Base-by-base conservation (phyloP, 257 asterid genomes). In the Plectranthus barbatus region DNA sequence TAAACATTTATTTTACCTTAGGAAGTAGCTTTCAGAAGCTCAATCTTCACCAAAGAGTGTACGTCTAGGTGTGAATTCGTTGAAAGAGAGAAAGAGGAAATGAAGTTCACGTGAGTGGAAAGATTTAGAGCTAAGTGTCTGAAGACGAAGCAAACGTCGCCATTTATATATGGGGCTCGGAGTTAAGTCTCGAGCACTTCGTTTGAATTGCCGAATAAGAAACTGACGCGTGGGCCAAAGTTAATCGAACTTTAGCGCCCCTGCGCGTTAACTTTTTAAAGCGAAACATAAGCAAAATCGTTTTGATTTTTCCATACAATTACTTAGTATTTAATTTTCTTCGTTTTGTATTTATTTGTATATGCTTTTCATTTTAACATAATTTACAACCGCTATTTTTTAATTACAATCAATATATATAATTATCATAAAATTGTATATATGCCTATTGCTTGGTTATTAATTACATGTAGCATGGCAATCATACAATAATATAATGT, bases 61-160 rank as follows among this genome's bases (percentile, higher is more conserved):
- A n/a, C 21, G 19, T 39, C 7, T 67, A 18, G 3, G 63, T 42
- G 47, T 4, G 34, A 31, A 34, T 54, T 3, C 2, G 46, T 9
- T n/a, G n/a, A n/a, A n/a, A 44, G 10, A 60, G 50, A 37, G 20
- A 41, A 66, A 68, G 50, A 29, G 7, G 77, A 75, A 50, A 4
- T 24, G 80, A 68, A 64, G 23, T 64, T 81, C 80, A 50, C 56
- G 66, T 15, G 76, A 72, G 78, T 46, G 47, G 14, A 14, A 24
- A 19, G 59, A 40, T 42, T 0, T 7, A 1, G 56, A 48, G 52
- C 45, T 49, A n/a, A 12, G 29, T 51, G 57, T 20, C 68, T 20
- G 77, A 14, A 57, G 64, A 56, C 0, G 72, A 45, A 48, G 49
- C 45, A 23, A n/a, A 61, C 14, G 18, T 7, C 39, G 9, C 40